Evolutionary conservation across 352 stramenopile species (phyloP).

Genomic region (Phytophthora pinifolia): DNA sequence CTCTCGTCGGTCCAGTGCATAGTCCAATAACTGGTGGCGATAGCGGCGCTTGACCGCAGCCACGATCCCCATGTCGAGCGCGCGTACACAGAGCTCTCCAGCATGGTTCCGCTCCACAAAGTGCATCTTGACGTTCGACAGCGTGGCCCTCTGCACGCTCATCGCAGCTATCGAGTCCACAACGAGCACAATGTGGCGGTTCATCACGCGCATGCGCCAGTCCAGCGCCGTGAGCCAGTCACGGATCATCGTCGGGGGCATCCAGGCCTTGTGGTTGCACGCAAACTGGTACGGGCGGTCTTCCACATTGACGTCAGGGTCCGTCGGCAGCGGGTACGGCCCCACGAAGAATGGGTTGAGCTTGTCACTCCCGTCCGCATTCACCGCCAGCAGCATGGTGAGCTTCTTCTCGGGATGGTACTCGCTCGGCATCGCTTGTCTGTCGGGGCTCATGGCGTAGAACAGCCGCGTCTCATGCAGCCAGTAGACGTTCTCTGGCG

Average conservation of each 20-base stretch:
- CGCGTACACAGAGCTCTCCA: slow-evolving; percentile 40
- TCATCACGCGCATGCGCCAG: slow-evolving; percentile 74
- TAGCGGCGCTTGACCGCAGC: slow-evolving; percentile 61
- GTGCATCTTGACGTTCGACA: slow-evolving; percentile 69
- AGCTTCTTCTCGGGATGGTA: slow-evolving; percentile 45
- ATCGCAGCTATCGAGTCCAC: slow-evolving; percentile 58
- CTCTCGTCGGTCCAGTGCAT: slow-evolving; percentile 45
- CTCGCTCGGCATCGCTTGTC: slow-evolving; percentile 21
- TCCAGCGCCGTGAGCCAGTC: slow-evolving; percentile 79
- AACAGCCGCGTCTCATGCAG: slow-evolving; percentile 73
- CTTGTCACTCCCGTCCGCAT: slow-evolving; percentile 67
- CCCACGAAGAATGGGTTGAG: slow-evolving; percentile 72
- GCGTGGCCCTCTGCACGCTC: slow-evolving; percentile 52
- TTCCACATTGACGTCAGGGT: slow-evolving; percentile 7
- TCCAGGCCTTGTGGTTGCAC: slow-evolving; percentile 70
- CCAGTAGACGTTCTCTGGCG: slow-evolving; percentile 67
- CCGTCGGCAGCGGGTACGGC: slow-evolving; percentile 29
- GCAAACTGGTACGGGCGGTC: slow-evolving; percentile 56
- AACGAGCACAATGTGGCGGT: slow-evolving; percentile 70
- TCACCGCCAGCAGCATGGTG: slow-evolving; percentile 65
- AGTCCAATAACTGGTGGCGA: slow-evolving; percentile 46
- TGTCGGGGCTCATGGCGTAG: slow-evolving; percentile 44
- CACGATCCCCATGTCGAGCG: slow-evolving; percentile 47
- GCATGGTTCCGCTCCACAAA: slow-evolving; percentile 41
- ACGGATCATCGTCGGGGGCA: slow-evolving; percentile 72